phyloP scores from a whole-genome alignment of 768 basidiomycete species.

The Tulasnella sp. region DNA sequence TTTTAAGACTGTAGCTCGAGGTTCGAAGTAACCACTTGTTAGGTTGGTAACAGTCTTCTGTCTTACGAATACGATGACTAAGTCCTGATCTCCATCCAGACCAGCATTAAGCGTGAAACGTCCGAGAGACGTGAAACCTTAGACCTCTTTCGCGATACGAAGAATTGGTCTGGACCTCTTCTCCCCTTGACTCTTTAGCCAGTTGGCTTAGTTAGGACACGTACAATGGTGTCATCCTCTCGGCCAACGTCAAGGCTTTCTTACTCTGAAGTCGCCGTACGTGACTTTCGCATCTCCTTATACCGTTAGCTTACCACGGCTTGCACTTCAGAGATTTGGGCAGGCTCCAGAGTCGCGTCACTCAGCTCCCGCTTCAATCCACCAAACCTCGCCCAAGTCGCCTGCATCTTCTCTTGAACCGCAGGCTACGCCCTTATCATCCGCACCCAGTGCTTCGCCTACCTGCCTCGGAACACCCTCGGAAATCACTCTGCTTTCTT shows the following conservation, averaged over 20 bases:
- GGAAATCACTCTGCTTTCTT: not conserved
- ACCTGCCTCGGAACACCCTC: not conserved
- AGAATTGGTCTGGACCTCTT: not conserved
- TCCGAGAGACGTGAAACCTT: not conserved
- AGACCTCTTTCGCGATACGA: not conserved
- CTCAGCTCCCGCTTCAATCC: not conserved
- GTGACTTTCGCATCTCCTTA: not conserved
- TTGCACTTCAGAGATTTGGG: not conserved
- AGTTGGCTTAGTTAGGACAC: not conserved
- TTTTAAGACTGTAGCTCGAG: not conserved
- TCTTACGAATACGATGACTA: not conserved
- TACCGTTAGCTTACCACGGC: not conserved
- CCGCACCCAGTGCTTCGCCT: not conserved
- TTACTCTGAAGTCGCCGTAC: constrained; percentile 3
- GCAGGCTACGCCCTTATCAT: not conserved
- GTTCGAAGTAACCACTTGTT: not conserved
- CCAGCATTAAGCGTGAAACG: not conserved
- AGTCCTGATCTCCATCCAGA: not conserved
- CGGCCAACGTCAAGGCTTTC: not conserved
- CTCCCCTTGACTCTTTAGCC: not conserved
- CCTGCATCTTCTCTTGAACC: not conserved
- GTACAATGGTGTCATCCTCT: not conserved
- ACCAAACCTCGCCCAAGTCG: not conserved
- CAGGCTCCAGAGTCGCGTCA: not conserved
- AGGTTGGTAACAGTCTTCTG: not conserved